Evolutionary conservation across 805 yeast species (phyloP), one percentile per base, ranked within the genome.

Genomic region (Monosporozyma siamensis): DNA sequence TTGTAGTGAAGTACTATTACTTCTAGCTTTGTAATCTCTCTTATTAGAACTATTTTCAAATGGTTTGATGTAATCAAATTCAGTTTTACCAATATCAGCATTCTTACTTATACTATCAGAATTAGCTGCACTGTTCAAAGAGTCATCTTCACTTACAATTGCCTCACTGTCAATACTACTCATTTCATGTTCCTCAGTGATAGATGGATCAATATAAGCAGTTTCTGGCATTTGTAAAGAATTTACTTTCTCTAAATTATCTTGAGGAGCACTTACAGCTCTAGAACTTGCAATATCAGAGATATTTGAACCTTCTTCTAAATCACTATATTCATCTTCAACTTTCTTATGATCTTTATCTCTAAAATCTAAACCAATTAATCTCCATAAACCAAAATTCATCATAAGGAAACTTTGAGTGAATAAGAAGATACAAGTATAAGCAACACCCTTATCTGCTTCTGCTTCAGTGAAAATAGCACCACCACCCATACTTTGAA

Each of bases 361-460:
- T 43, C 72, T 68, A 54, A 87, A 83, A 58, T 88, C 96, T 57
- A 76, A 66, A 34, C 78, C 82, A 12, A 87, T 68, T 41, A 88
- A 61, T 47, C 78, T 70, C 62, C 80, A 81, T 41, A 83, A 73
- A 2, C 96, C 95, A 36, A 82, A 63, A 53, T 84, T 81, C 71
- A 86, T 85, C 63, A 82, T 77, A 53, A 73, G 61, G 37, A 84
- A 68, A 30, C 78, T 69, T 58, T 82, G 86, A 2, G 80, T 68
- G 6, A 83, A 78, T 43, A 79, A 65, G 50, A 79, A 82, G 25
- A 87, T 78, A 52, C 88, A 80, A 15, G 82, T 78, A 61, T 82
- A 86, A 0, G 95, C 90, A 24, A 81, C 82, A 25, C 95, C 95
- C 51, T 72, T 70, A 42, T 74, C 69, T 14, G 82, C 81, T 42